Base-by-base conservation (phyloP, 768 basidiomycete species). In the Tephrocybe rancida region DNA sequence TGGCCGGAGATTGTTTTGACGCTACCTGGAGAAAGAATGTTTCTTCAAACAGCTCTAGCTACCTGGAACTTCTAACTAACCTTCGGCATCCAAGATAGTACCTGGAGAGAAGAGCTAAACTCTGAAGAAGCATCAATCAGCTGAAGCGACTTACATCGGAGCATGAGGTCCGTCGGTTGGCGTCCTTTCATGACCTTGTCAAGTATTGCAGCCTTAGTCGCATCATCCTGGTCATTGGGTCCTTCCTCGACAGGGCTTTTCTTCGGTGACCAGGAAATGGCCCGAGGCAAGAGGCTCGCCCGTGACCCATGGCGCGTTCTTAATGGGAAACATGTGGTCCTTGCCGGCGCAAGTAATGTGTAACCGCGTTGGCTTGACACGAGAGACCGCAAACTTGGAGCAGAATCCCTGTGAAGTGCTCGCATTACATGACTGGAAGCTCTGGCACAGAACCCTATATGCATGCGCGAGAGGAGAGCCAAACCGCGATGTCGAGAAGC, bases 1-100 rank as follows among this genome's bases (percentile, higher is more conserved):
- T 89, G 87, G 5, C 91, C 91, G 11, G 89, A 92, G 38, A 91
- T 92, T 30, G 86, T 91, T 72, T 89, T 90, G 53, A 95, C 91
- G 64, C 84, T 85, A 43, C 92, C 91, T 92, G 63, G 21, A 58
- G 48, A 60, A 64, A 60, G 51, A 47, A 50, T 14, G 46, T 57
- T 45, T 39, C 6, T 37, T 47, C 14, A 48, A 29, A 29, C 35
- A 27, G 19, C n/a, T n/a, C 19, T 18, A 49, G 35, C n/a, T 35
- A 48, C 48, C 26, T 49, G n/a, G 22, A 18, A 13, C 37, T 47
- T 41, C 35, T 21, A 55, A 46, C 50, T 55, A 70, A 85, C 93
- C 95, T 72, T 88, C 87, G 27, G 83, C 79, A 70, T 97, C 95
- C 58, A 97, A 76, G 22, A 95, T 75, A 37, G 94, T 96, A 67